A percentile compares a stretch with the other conserved stretches of the same genome.
Conservation (phyloP, 176 grass and related monocot genomes). For the Zea mays region DNA sequence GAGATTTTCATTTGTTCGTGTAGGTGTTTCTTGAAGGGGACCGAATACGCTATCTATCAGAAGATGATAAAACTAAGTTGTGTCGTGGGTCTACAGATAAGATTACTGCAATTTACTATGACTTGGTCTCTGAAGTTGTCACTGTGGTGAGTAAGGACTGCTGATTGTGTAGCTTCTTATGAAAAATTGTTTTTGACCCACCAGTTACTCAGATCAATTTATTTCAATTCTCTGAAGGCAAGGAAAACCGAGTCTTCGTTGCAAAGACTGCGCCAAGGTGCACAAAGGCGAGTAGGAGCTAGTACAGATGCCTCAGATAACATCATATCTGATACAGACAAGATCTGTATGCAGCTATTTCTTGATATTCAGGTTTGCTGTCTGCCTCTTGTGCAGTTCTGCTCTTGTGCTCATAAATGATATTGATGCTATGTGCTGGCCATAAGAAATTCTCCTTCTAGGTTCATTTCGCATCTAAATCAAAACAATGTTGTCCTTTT, state of each 20-base stretch:
- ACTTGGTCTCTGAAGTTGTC: conserved; percentile 82
- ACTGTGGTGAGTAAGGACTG: conserved; percentile 72
- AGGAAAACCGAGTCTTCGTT: conserved; percentile 91
- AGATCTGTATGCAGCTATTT: conserved; percentile 99
- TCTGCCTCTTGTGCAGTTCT: background rate
- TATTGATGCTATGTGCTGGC: background rate
- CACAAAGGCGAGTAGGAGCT: conserved; percentile 84
- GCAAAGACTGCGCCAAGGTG: conserved; percentile 85
- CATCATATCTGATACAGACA: conserved; percentile 91
- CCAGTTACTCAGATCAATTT: conserved; percentile 6
- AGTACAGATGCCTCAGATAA: conserved; percentile 80
- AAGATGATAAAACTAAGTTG: conserved; percentile 69
- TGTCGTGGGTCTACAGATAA: conserved; percentile 58
- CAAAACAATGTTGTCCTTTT: background rate
- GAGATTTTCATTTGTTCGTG: conserved; percentile 20
- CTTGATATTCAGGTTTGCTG: conserved; percentile 88
- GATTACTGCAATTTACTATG: conserved; percentile 86
- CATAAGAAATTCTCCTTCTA: conserved; percentile 10
- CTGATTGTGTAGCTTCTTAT: background rate
- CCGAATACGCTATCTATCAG: conserved; percentile 53
- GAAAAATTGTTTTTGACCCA: background rate
- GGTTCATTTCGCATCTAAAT: background rate
- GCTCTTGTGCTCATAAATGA: background rate
- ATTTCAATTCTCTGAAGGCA: conserved; percentile 52
- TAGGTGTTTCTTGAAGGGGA: conserved; percentile 92